Percentiles rank a stretch among this genome's conserved stretches.
These are phyloP conservation scores for Detonula confervacea DNA, from an alignment of 352 stramenopile genomes.

Conservation along the genomic window DNA sequence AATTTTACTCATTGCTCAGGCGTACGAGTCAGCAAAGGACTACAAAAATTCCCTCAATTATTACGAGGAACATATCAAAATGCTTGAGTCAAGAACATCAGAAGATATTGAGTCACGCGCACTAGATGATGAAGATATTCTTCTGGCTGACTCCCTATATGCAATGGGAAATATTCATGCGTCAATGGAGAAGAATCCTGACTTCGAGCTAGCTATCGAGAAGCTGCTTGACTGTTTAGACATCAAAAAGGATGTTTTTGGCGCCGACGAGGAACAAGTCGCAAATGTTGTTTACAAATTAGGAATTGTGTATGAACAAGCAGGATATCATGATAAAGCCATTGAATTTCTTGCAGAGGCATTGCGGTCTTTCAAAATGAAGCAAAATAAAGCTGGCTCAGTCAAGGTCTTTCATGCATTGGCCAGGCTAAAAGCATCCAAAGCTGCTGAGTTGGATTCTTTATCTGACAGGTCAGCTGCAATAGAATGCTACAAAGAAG, in stretches of 20 bases:
- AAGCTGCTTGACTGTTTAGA: conserved; percentile 54
- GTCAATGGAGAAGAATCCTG: conserved; percentile 29
- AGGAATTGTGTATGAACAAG: conserved; percentile 51
- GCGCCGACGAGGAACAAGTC: conserved; percentile 48
- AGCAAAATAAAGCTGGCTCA: conserved; percentile 45
- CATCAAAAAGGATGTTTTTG: conserved; percentile 52
- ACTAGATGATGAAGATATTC: conserved; percentile 41
- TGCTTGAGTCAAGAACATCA: conserved; percentile 28
- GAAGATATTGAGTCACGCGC: conserved; percentile 32
- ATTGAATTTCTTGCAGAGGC: conserved; percentile 40
- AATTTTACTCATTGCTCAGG: conserved; percentile 54
- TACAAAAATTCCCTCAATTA: conserved; percentile 59
- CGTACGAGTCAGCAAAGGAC: conserved; percentile 41
- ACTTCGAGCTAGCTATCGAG: conserved; percentile 56
- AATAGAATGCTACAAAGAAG: conserved; percentile 61
- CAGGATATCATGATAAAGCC: conserved; percentile 39
- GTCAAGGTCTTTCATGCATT: conserved; percentile 47
- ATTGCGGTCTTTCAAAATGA: conserved; percentile 58
- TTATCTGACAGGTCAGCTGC: conserved; percentile 38
- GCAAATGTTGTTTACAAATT: conserved; percentile 51
- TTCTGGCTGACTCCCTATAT: conserved; percentile 51
- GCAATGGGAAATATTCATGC: conserved; percentile 56
- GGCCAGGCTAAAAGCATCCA: conserved; percentile 46
- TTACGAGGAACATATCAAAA: conserved; percentile 59
- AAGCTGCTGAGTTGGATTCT: conserved; percentile 38